Evolutionary conservation across 2,329 filamentous ascomycete genomes (phyloP).

Genomic region (Aspergillus luchuensis): DNA sequence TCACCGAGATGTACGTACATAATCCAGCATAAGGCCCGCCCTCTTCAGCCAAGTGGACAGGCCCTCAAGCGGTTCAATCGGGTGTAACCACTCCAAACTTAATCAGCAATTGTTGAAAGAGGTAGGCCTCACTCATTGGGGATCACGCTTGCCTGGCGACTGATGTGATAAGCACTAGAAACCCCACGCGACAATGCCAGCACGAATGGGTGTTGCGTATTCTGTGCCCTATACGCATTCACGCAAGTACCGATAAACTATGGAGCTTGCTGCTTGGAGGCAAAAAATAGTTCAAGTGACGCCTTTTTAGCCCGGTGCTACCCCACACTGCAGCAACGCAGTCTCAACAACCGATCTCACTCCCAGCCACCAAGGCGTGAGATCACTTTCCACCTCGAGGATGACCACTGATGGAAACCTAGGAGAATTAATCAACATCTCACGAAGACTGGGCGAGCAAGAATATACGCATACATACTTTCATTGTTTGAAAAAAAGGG

Average conservation of each 20-base stretch:
- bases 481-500: too few relatives aligned
- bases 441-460: background rate
- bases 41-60: too few relatives aligned
- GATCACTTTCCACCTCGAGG: too few relatives aligned
- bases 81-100: background rate
- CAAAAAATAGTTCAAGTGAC: background rate
- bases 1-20: background rate
- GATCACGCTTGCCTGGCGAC: too few relatives aligned
- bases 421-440: background rate
- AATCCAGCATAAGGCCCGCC: background rate
- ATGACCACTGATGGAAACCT: background rate
- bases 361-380: background rate
- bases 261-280: background rate
- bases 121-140: too few relatives aligned
- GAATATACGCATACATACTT: background rate
- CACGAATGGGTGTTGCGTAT: too few relatives aligned
- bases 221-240: background rate
- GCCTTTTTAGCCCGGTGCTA: too few relatives aligned
- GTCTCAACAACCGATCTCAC: background rate
- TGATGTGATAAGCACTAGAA: too few relatives aligned
- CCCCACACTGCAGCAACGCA: too few relatives aligned
- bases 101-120: too few relatives aligned
- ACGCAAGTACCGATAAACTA: background rate
- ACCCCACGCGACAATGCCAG: too few relatives aligned
- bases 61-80: background rate